A percentile compares a stretch with the other conserved stretches of the same genome.
Conservation (phyloP, 1,284 basidiomycete genomes). For the Testicularia cyperi region DNA sequence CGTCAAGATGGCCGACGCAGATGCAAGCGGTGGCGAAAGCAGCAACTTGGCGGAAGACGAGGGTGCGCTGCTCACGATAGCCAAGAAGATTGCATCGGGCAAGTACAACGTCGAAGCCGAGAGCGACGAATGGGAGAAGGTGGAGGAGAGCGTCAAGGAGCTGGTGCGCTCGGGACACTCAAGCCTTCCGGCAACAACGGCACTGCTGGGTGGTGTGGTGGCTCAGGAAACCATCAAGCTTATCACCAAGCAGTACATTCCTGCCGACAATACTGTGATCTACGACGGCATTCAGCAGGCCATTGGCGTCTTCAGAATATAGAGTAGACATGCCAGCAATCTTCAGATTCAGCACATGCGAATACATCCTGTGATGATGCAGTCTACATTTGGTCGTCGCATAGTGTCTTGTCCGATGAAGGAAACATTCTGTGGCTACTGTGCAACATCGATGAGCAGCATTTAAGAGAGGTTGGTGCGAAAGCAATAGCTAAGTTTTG, state of each 20-base stretch:
- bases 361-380: no score
- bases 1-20: conserved; percentile 55
- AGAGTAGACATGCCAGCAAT: conserved; percentile 1
- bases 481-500: no score
- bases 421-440: no score
- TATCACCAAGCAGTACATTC: conserved; percentile 92
- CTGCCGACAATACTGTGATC: conserved; percentile 80
- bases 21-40: conserved; percentile 60
- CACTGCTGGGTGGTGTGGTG: conserved; percentile 86
- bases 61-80: conserved; percentile 27
- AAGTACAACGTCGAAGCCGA: conserved; percentile 13
- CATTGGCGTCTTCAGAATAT: conserved; percentile 49
- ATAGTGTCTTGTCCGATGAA: no score
- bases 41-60: conserved; percentile 52
- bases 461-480: no score
- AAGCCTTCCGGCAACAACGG: conserved; percentile 87
- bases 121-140: conserved; percentile 64
- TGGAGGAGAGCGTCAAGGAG: conserved; percentile 73
- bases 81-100: conserved; percentile 11
- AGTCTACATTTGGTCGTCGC: no score
- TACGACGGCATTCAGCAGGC: conserved; percentile 76
- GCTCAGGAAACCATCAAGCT: conserved; percentile 99
- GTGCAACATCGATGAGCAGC: no score
- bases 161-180: conserved; percentile 73
- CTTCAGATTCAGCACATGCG: no score